phyloP scores from a whole-genome alignment of 345 rosid genomes.

The Rhizophora apiculata region DNA sequence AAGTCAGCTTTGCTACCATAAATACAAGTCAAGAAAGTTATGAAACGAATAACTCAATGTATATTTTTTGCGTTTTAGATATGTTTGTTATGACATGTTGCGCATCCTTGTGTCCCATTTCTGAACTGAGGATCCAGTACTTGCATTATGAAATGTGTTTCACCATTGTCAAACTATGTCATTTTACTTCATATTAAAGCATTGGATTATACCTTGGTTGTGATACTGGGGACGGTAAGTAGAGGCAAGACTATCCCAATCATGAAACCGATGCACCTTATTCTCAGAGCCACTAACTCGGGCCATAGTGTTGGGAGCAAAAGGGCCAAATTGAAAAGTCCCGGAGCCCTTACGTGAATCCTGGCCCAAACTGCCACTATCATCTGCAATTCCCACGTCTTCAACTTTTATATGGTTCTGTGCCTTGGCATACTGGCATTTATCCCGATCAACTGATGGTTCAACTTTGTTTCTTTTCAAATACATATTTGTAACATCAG shows the following conservation, averaged over 20 bases:
- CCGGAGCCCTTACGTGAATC: slow-evolving; percentile 18
- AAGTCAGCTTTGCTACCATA: slow-evolving; percentile 3
- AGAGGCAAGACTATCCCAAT: slow-evolving; percentile 27
- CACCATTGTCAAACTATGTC: not conserved
- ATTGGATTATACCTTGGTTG: slow-evolving; percentile 25
- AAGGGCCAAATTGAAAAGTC: slow-evolving; percentile 31
- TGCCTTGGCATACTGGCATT: slow-evolving; percentile 28
- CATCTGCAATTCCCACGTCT: slow-evolving; percentile 1
- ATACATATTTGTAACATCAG: slow-evolving; percentile 27
- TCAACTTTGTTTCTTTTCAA: slow-evolving; percentile 22
- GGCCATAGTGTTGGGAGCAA: slow-evolving; percentile 18
- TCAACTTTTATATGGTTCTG: slow-evolving; percentile 25
- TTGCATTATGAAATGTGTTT: not conserved
- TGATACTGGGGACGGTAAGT: slow-evolving; percentile 29
- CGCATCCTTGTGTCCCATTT: not conserved
- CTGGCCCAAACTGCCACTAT: slow-evolving; percentile 8
- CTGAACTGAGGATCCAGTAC: not conserved
- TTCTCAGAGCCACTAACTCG: slow-evolving; percentile 12
- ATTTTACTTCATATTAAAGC: not conserved
- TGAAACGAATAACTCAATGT: too few species aligned
- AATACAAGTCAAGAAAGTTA: not conserved
- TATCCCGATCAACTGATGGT: slow-evolving; percentile 5
- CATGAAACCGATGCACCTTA: slow-evolving; percentile 8
- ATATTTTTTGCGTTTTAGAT: too few species aligned
- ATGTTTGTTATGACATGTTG: not conserved